Base-by-base conservation (phyloP, 257 asterid species). In the Fraxinus excelsior region DNA sequence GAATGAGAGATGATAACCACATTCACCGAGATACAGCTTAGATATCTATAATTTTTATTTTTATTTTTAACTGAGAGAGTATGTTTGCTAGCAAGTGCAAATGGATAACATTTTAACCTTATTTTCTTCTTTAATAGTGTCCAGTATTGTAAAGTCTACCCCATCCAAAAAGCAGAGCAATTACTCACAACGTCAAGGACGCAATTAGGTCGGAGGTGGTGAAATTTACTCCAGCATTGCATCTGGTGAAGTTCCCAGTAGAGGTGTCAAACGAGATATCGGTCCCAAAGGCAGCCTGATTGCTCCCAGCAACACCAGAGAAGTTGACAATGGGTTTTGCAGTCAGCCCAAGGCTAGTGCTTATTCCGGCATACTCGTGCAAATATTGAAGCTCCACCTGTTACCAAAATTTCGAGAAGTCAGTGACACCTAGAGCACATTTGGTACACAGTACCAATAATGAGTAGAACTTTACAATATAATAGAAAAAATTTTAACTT, bases 311-410 rank as follows among this genome's bases (percentile, higher is more conserved):
- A 77, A 96, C 95, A 62, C 98, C 99, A 79, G 99, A 89, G 83
- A 96, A 96, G 89, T 91, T 90, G 85, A 91, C 91, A 23, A 90
- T 79, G 68, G 99, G 99, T 77, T 88, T 89, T 35, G 98, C 97
- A 56, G 96, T 82, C 60, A 96, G 88, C 29, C 97, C 97, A 71
- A 96, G 90, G 84, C 97, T 88, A 60, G 99, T 89, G 76, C 89
- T 96, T 56, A 96, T 93, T 73, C 98, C 98, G 40, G 99, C 97
- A 79, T 86, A 72, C 86, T 96, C 99, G 28, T 96, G 99, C 82
- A 89, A 83, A 86, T 93, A 96, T 74, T 93, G 98, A 80, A 96
- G 94, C 79, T 96, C 99, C 74, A 93, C 91, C 99, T 96, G 88
- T 78, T 34, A 76, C 38, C 76, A 34, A 23, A 80, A 73, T 68